phyloP scores from a whole-genome alignment of 1,139 yeast species.

The Yamadazyma diospyri region DNA sequence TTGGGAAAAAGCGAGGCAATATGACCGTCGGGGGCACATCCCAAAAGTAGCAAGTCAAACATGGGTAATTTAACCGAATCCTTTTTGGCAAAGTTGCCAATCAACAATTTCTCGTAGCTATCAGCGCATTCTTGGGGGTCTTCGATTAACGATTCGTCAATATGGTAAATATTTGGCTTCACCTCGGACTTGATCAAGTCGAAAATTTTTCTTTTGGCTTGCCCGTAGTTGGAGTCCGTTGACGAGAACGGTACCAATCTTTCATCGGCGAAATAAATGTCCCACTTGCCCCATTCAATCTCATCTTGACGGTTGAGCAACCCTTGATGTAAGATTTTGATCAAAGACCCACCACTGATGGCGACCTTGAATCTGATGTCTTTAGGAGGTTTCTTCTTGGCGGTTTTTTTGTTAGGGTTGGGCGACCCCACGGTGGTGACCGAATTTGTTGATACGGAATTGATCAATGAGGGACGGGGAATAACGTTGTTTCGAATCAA shows the following conservation, averaged over 20 bases:
- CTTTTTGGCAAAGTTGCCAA: conserved; percentile 90
- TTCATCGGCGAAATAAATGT: conserved; percentile 94
- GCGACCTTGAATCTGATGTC: conserved; percentile 83
- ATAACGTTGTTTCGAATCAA: conserved; percentile 17
- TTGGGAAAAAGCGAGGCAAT: conserved; percentile 94
- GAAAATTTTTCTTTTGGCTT: conserved; percentile 76
- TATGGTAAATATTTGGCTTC: conserved; percentile 74
- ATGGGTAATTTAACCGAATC: conserved; percentile 93
- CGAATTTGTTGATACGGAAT: conserved; percentile 15
- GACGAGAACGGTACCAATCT: conserved; percentile 86
- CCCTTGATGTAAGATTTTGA: conserved; percentile 83
- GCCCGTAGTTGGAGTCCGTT: conserved; percentile 85
- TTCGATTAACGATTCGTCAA: conserved; percentile 69
- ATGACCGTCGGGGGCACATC: conserved; percentile 99
- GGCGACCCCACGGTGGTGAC: conserved; percentile 8
- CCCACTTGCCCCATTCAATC: conserved; percentile 93
- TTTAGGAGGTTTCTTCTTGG: conserved; percentile 40
- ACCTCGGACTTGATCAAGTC: conserved; percentile 56
- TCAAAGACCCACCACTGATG: conserved; percentile 86
- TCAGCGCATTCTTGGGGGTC: conserved; percentile 97
- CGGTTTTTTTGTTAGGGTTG: conserved; percentile 21
- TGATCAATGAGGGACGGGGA: conserved; percentile 19
- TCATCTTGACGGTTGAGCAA: conserved; percentile 63
- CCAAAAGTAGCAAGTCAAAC: conserved; percentile 85
- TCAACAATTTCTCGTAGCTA: conserved; percentile 78